phyloP scores from a whole-genome alignment of 345 rosid species.

The Boechera retrofracta region DNA sequence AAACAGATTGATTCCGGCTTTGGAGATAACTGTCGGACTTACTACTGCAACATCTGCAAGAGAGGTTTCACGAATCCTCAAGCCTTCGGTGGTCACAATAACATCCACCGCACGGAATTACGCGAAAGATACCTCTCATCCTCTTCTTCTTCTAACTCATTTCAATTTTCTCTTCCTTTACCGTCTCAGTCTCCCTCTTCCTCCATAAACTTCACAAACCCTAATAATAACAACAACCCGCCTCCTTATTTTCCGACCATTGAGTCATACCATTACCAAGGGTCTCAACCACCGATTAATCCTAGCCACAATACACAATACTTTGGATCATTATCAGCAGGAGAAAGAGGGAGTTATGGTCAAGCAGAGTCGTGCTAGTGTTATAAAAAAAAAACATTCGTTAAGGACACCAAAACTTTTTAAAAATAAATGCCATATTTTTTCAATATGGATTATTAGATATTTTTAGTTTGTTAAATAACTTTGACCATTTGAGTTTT shows the following conservation, averaged over 20 bases:
- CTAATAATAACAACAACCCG: conserved; percentile 14
- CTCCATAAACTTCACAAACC: conserved; percentile 16
- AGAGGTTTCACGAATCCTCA: conserved; percentile 90
- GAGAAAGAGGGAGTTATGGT: conserved; percentile 5
- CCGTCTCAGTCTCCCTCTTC: conserved; percentile 13
- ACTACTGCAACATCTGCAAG: conserved; percentile 79
- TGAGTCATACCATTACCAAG: conserved; percentile 33
- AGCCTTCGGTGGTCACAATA: conserved; percentile 94
- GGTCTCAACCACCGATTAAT: conserved; percentile 29
- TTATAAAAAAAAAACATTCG: too few species aligned
- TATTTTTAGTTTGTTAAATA: too few species aligned
- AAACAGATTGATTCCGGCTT: conserved; percentile 25
- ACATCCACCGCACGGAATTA: conserved; percentile 68
- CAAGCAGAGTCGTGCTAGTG: conserved; percentile 33
- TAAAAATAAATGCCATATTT: too few species aligned
- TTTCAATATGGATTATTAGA: too few species aligned
- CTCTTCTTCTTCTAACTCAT: conserved; percentile 11
- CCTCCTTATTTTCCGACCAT: conserved; percentile 29
- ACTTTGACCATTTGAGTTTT: too few species aligned
- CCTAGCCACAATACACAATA: conserved; percentile 24
- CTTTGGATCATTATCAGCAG: conserved; percentile 27
- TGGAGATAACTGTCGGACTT: conserved; percentile 49
- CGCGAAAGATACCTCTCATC: conserved; percentile 12
- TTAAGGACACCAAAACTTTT: too few species aligned
- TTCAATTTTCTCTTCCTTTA: conserved; percentile 22